Base-by-base conservation (phyloP, 106 monocot genomes). In the Ottelia alismoides region DNA sequence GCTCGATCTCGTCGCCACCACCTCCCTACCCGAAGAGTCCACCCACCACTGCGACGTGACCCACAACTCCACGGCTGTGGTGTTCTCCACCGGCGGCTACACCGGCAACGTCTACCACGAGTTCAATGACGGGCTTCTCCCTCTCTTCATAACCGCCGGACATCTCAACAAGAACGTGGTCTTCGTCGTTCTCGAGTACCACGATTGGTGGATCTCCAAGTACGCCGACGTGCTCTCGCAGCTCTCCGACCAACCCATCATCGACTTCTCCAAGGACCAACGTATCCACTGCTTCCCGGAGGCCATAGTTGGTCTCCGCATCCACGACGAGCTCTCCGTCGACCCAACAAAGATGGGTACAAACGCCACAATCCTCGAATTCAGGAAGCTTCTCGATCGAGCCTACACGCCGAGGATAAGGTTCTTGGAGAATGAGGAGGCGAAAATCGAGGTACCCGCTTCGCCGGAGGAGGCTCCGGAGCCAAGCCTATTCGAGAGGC, bases 101-200 rank as follows among this genome's bases (percentile, higher is more conserved):
- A 94, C 94, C 3, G 94, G 94, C 2, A 94, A 92, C 72, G 78
- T 94, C n/a, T 94, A 78, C 71, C 94, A 94, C 53, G 96, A 80
- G 51, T 93, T 93, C 79, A 93, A 93, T 65, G 92, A 93, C 55
- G 92, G 87, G 14, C 62, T 93, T 43, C 45, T 93, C 40, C 92
- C 92, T 0, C 72, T 93, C 26, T 93, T 68, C 70, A 70, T 93
- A 72, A 93, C 92, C 6, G 55, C 92, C 25, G 66, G 72, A 27
- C 65, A 26, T 2, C 61, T 70, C 70, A 60, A 66, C 52, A 56
- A 63, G 32, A 45, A 49, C 27, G 92, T 92, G 20, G 72, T 80
- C 30, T 66, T 87, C 62, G 57, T 93, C 46, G 49, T 87, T 9
- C 52, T 83, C 30, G 74, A 93, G 46, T 87, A 93, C 61, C 83